Base-by-base conservation (phyloP, 805 yeast species). In the Lipomyces kockii region DNA sequence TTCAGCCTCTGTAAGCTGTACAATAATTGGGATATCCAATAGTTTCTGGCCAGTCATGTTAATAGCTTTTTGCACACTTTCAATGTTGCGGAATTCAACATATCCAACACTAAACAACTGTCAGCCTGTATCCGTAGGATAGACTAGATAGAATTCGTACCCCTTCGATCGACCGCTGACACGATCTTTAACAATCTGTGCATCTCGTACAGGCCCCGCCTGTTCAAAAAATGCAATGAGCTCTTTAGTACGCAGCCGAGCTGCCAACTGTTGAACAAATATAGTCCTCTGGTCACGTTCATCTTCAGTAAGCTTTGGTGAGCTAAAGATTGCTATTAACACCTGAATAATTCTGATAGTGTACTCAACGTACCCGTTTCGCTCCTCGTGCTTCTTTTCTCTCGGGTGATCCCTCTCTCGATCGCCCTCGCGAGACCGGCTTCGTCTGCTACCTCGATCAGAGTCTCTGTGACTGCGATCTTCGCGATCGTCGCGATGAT, bases 181-280 rank as follows among this genome's bases (percentile, higher is more conserved):
- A 8, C 76, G 66, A 61, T 78, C 80, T 58, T 75, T 76, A 60
- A 78, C 79, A 32, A 78, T 77, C 27, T 77, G 76, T 14, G 79
- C 79, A 46, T 76, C 78, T 8, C 71, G 72, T 7, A 78, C 80
- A 7, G 72, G 72, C 0, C 80, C 80, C 2, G 74, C 78, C 39
- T 74, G 67, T 58, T 76, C 79, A 60, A 78, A 78, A 67, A 78
- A 76, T 29, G 73, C 75, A 20, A 68, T 68, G 63, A 78, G 72
- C 55, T 78, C 79, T 34, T 70, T 62, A 6, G 77, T 70, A 12
- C 75, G 69, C n/a, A 78, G 63, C 14, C 78, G 69, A 12, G 76
- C 76, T 2, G 80, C 78, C 43, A 78, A 67, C 62, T 78, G 80
- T 65, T 74, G 77, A 29, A 78, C 80, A 69, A 78, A 78, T n/a